Base-by-base conservation (phyloP, 2,329 filamentous ascomycete genomes). In the Talaromyces sp. region DNA sequence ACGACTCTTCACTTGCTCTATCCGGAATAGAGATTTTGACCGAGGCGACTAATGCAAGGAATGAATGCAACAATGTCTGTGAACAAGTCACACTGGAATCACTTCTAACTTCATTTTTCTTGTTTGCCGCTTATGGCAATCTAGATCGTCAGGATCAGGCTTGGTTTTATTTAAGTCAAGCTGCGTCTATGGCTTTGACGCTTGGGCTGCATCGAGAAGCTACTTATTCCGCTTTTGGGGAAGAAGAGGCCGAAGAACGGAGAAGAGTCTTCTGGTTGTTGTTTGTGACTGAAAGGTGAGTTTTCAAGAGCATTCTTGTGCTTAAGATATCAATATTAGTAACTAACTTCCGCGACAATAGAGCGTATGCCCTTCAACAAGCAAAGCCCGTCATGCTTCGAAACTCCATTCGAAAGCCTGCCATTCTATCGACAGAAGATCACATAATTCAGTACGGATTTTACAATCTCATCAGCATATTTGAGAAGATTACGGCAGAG, bases 111-210 rank as follows among this genome's bases (percentile, higher is more conserved):
- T 92, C 89, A 62, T 92, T 91, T 76, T 93, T 94, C 74, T 75
- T 94, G 31, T 93, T 91, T 70, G 89, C 86, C 43, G 89, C 88
- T 65, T 87, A 89, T 74, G 89, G 90, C 67, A 89, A 87, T 43
- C 79, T 91, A 56, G 89, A 92, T 68, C 83, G 88, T 74, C 89
- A 93, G 74, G 87, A 90, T 68, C 88, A 88, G 74, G 90, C 90
- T 1, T 94, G 91, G 90, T 93, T 88, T 73, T 87, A 92, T 73
- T 80, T 94, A 10, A 87, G 90, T 31, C 91, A 95, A 76, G 89
- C 90, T 6, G 89, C 87, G 1, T 93, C 90, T 6, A 82, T 94
- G 75, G 76, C 76, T 6, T 79, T 81, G 60, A 76, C 77, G 0
- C 70, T 82, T 35, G 75, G 75, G 0, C 72, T 82, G 54, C 77